A percentile compares a stretch with the other conserved stretches of the same genome.
Evolutionary conservation across 108 stramenopile genomes (phyloP).

Genomic region (Nannochloropsis granulata): DNA sequence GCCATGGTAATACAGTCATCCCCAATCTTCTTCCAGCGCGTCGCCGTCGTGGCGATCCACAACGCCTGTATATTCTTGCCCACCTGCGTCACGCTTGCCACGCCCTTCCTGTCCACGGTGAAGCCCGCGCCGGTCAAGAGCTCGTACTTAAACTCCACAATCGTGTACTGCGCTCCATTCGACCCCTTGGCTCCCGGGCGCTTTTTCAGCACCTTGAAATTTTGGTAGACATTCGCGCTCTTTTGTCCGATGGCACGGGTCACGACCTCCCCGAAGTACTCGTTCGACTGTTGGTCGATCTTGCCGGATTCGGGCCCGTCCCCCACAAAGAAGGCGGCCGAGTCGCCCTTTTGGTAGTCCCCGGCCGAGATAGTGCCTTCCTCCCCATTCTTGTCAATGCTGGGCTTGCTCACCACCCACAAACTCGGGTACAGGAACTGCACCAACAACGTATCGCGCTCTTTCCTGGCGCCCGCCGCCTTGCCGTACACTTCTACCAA

Average conservation of each 20-base stretch:
- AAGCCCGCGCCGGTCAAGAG: constrained; percentile 88
- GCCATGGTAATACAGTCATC: background rate
- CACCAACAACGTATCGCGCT: constrained; percentile 69
- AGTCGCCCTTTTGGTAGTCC: constrained; percentile 90
- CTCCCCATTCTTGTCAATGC: constrained; percentile 79
- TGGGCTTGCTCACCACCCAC: constrained; percentile 73
- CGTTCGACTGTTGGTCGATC: constrained; percentile 37
- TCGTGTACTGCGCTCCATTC: constrained; percentile 46
- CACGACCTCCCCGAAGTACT: constrained; percentile 50
- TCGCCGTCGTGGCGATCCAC: constrained; percentile 22
- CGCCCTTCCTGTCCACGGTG: constrained; percentile 73
- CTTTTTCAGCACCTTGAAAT: constrained; percentile 75
- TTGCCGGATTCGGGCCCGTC: background rate
- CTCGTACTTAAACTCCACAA: constrained; percentile 83
- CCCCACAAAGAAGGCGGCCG: constrained; percentile 65
- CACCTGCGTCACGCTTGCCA: constrained; percentile 62
- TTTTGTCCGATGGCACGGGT: constrained; percentile 59
- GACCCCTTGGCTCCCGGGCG: constrained; percentile 41
- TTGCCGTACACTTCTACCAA: constrained; percentile 57
- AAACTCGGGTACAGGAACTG: constrained; percentile 63
- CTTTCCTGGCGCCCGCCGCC: constrained; percentile 51
- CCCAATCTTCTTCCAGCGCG: constrained; percentile 3
- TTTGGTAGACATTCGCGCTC: constrained; percentile 71
- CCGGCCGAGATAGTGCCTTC: constrained; percentile 85
- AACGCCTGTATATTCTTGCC: constrained; percentile 11